These are phyloP conservation scores for Colletotrichum zoysiae DNA, from an alignment of 2,329 filamentous ascomycete species.

Conservation along the genomic window DNA sequence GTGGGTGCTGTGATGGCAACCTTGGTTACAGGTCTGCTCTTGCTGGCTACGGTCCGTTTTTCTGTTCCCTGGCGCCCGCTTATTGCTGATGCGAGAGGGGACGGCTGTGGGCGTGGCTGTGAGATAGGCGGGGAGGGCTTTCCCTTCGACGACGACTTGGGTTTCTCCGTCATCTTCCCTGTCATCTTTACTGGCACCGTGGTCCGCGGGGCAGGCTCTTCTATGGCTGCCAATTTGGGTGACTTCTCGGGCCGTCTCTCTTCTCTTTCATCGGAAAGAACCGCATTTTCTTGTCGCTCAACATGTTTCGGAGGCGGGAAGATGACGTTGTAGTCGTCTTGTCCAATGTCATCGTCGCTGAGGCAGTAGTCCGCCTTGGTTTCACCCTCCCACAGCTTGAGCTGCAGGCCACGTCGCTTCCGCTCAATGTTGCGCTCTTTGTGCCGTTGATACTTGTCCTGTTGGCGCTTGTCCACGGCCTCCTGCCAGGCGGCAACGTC, in stretches of 20 bases:
- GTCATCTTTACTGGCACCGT: not conserved
- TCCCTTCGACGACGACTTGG: conserved; percentile 5
- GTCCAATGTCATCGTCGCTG: conserved; percentile 29
- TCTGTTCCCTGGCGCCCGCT: conserved; percentile 53
- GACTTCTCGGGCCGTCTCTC: conserved; percentile 1
- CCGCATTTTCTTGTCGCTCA: not conserved
- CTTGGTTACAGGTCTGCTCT: not conserved
- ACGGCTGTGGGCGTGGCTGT: conserved; percentile 10
- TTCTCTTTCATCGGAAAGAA: not conserved
- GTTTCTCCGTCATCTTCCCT: not conserved
- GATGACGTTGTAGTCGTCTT: conserved; percentile 35
- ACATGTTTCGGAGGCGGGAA: conserved; percentile 35
- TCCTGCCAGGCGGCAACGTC: conserved; percentile 51
- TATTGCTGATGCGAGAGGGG: not conserved
- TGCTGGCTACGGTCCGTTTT: conserved; percentile 44
- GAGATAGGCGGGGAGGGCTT: not conserved
- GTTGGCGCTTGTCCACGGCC: conserved; percentile 36
- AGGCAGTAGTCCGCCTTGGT: conserved; percentile 35
- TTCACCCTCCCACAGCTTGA: conserved; percentile 38
- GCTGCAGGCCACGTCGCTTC: conserved; percentile 23
- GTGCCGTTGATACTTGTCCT: conserved; percentile 24
- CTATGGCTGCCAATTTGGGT: not conserved
- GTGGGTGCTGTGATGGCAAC: conserved; percentile 42
- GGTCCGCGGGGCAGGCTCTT: not conserved
- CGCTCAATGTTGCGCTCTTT: conserved; percentile 34